A percentile compares a stretch with the other conserved stretches of the same genome.
Evolutionary conservation across 352 stramenopile genomes (phyloP).

Genomic region (Globisporangium radiosum): DNA sequence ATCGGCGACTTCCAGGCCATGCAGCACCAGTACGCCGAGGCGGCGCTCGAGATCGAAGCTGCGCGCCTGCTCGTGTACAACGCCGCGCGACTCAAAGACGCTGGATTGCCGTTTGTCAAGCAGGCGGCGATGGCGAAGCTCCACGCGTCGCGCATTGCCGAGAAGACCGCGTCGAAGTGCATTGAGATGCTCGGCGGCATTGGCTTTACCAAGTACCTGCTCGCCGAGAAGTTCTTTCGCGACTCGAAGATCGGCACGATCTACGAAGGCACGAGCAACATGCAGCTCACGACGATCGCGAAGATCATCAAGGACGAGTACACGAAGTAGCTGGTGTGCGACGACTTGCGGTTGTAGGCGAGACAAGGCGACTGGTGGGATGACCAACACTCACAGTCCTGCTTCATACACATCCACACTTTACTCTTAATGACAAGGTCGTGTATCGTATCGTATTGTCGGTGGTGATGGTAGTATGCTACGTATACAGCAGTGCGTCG

Average conservation of each 20-base stretch:
- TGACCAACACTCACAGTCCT: no score
- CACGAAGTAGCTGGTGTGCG: conserved; percentile 37
- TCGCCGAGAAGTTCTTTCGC: conserved; percentile 95
- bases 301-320: conserved; percentile 88
- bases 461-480: no score
- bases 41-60: conserved; percentile 93
- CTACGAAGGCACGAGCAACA: conserved; percentile 97
- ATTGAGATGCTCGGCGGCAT: conserved; percentile 96
- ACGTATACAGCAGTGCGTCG: background rate
- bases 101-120: conserved; percentile 93
- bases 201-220: conserved; percentile 92
- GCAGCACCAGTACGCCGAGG: conserved; percentile 95
- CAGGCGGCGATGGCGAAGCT: conserved; percentile 97
- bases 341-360: no score
- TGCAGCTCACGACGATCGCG: conserved; percentile 93
- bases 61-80: conserved; percentile 93
- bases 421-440: no score
- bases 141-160: conserved; percentile 91
- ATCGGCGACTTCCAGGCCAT: conserved; percentile 95
- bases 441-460: no score
- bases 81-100: conserved; percentile 92
- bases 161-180: conserved; percentile 93
- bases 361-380: background rate
- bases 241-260: conserved; percentile 97
- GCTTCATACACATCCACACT: no score